Conservation (phyloP, 1,284 basidiomycete genomes). For the Naganishia cerealis region DNA sequence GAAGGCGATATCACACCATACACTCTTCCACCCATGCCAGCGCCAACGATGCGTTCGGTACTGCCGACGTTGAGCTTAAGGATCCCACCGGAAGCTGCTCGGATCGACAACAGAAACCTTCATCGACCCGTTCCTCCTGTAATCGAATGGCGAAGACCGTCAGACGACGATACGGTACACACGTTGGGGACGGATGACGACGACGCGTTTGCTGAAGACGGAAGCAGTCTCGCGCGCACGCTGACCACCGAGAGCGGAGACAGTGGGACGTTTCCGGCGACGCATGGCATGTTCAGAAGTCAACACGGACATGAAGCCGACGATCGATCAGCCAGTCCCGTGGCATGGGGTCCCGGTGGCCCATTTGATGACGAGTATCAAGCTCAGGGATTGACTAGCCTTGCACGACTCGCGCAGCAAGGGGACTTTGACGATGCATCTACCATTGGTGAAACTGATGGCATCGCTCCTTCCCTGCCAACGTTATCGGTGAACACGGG, state of each 20-base stretch:
- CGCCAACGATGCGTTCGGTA: neutral
- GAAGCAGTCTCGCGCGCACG: slow-evolving; percentile 30
- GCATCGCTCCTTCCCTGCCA: slow-evolving; percentile 9
- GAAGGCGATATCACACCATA: slow-evolving; percentile 30
- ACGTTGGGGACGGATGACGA: slow-evolving; percentile 28
- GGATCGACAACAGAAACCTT: neutral
- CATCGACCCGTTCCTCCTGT: neutral
- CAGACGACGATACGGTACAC: slow-evolving; percentile 14
- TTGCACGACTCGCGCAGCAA: slow-evolving; percentile 12
- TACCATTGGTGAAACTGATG: slow-evolving; percentile 10
- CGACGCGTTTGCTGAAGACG: slow-evolving; percentile 32
- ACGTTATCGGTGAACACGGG: neutral
- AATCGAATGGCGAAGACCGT: slow-evolving; percentile 1
- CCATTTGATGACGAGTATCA: slow-evolving; percentile 17
- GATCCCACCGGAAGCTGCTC: slow-evolving; percentile 11
- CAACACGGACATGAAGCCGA: slow-evolving; percentile 27
- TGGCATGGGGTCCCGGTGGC: slow-evolving; percentile 17
- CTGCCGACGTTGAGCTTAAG: slow-evolving; percentile 7
- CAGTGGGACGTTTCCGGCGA: slow-evolving; percentile 20
- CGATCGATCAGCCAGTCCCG: slow-evolving; percentile 10
- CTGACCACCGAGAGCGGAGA: slow-evolving; percentile 31
- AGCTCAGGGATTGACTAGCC: neutral
- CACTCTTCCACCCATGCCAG: slow-evolving; percentile 17
- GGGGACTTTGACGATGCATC: slow-evolving; percentile 24
- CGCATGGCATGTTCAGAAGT: slow-evolving; percentile 15